Evolutionary conservation across 2,329 filamentous ascomycete genomes (phyloP), one percentile per base, ranked within the genome.

Genomic region (Leptosphaerulina australis): DNA sequence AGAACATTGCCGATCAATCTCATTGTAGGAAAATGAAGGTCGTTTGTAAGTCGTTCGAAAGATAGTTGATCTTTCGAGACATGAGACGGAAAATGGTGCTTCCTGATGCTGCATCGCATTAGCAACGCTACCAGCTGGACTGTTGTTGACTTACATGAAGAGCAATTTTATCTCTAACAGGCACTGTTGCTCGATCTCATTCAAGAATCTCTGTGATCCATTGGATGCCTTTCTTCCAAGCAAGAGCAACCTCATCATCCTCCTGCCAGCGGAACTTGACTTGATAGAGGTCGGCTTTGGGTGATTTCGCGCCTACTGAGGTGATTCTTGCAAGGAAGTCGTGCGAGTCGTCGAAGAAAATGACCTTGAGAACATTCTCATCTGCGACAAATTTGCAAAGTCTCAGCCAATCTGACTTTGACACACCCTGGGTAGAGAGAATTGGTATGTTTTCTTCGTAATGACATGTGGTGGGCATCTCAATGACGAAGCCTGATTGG

Each of bases 191-290:
- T 10, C 2, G 7, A 21, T 0, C 29, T 51, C 48, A 51, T 21
- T 51, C 48, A 4, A 51, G 37, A 12, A 51, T 51, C 8, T 29
- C 37, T 11, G 36, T 26, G 17, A 51, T 46, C 48, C 48, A 51
- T 31, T 46, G 45, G 6, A 51, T 45, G 26, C 48, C 37, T n/a
- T 51, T 51, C 14, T 26, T 51, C 24, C 45, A 17, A 7, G 26
- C 41, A 10, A 45, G 30, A 26, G 37, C 31, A 2, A 51, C 21
- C 17, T 51, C 48, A 9, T 51, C 41, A 17, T 46, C 37, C 15
- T 51, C 37, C 36, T 46, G 41, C 48, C 48, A 51, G 15, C 28
- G 41, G 31, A 51, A 51, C 4, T 43, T 51, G 36, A 51, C 21
- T 31, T 46, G 41, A 20, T 46, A 45, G 8, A 51, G 36, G 31